These are phyloP conservation scores for Middelhovenomyces tepae DNA, from an alignment of 805 yeast genomes.

Conservation along the genomic window DNA sequence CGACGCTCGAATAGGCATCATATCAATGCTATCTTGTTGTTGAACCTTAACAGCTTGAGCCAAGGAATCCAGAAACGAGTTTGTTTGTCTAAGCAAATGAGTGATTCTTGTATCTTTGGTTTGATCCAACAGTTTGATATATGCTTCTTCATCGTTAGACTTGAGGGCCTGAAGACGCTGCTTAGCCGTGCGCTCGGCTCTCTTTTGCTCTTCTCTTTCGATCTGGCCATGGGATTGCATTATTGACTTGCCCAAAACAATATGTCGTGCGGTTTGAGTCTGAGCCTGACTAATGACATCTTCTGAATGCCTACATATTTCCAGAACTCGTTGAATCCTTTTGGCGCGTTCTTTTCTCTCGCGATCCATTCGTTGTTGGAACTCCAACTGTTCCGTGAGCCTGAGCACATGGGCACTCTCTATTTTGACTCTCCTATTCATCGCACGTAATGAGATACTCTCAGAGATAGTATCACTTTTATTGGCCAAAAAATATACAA, in stretches of 20 bases:
- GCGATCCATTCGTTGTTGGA: constrained; percentile 32
- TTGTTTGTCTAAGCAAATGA: constrained; percentile 84
- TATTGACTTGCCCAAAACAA: constrained; percentile 25
- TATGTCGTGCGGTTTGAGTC: constrained; percentile 14
- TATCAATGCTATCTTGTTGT: constrained; percentile 50
- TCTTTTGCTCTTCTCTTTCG: constrained; percentile 83
- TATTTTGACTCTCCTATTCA: constrained; percentile 66
- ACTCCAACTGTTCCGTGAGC: constrained; percentile 42
- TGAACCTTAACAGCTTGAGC: constrained; percentile 87
- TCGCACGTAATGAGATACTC: constrained; percentile 71
- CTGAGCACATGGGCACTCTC: constrained; percentile 55
- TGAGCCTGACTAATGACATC: constrained; percentile 18
- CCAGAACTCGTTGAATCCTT: constrained; percentile 25
- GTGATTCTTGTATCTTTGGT: constrained; percentile 97
- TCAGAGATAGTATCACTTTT: constrained; percentile 40
- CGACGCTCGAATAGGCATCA: not conserved
- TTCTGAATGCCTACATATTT: constrained; percentile 18
- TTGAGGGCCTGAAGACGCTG: constrained; percentile 96
- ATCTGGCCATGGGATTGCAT: constrained; percentile 58
- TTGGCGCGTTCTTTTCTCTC: constrained; percentile 30
- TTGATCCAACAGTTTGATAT: constrained; percentile 87
- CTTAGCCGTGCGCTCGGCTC: constrained; percentile 88
- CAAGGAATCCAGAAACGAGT: constrained; percentile 79
- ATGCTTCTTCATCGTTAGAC: constrained; percentile 96
- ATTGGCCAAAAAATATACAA: constrained; percentile 67